These are phyloP conservation scores for Yarrowia bubula DNA, from an alignment of 805 yeast species.

Conservation along the genomic window DNA sequence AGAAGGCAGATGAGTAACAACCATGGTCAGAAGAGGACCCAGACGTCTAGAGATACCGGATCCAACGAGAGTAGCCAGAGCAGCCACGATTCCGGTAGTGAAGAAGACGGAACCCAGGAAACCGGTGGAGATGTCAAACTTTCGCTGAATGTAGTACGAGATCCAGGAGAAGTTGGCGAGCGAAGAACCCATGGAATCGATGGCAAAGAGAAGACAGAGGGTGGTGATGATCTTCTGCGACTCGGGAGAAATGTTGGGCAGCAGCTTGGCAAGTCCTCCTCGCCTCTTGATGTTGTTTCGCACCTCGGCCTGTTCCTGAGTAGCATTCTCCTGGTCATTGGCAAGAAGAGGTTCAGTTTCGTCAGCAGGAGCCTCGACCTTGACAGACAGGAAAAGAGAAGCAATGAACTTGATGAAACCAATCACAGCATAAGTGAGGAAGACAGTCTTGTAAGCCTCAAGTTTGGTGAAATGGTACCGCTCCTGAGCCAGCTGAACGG, in stretches of 20 bases:
- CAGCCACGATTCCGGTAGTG: constrained; percentile 56
- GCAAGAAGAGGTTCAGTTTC: constrained; percentile 29
- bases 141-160: constrained; percentile 66
- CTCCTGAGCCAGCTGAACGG: constrained; percentile 26
- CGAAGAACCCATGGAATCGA: constrained; percentile 82
- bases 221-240: constrained; percentile 34
- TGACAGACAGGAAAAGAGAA: constrained; percentile 46
- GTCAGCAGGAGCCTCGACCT: constrained; percentile 32
- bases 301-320: background rate
- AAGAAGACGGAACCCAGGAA: constrained; percentile 68
- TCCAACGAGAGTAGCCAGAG: constrained; percentile 54
- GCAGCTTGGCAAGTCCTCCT: constrained; percentile 4
- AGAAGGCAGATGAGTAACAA: constrained; percentile 74
- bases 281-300: constrained; percentile 8
- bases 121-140: constrained; percentile 54
- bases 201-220: constrained; percentile 51
- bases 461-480: constrained; percentile 26
- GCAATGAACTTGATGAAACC: constrained; percentile 49
- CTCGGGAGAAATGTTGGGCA: constrained; percentile 34
- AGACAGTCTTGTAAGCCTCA: constrained; percentile 52
- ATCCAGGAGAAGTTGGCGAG: constrained; percentile 82
- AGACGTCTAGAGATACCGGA: constrained; percentile 49
- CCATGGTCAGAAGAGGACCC: constrained; percentile 77
- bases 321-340: constrained; percentile 10
- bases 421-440: constrained; percentile 51